Evolutionary conservation across 306 rosid species (phyloP), one percentile per base, ranked within the genome.

Genomic region (Alnus glutinosa): DNA sequence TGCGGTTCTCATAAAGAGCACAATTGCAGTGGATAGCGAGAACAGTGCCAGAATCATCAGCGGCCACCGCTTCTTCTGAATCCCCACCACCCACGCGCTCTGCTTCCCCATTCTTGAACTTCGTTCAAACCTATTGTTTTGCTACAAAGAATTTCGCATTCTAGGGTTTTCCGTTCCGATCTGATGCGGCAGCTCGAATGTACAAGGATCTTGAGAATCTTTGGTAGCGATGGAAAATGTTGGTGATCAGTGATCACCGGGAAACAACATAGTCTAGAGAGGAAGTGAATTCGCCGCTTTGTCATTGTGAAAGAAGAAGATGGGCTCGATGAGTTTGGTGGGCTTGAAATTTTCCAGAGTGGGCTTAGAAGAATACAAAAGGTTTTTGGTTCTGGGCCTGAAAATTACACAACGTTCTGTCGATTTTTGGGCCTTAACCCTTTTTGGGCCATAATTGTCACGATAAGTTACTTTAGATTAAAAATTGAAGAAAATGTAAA

Each of bases 11-110:
- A 89, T 80, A 66, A 92, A 76, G 73, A 90, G 76, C 6, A 92
- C 82, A 85, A 82, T 89, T 4, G 80, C 89, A 9, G 93, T 89
- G 37, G 93, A 92, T 44, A 92, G 80, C 10, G 89, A 92, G 76
- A 92, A 77, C 81, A 88, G 30, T 3, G 89, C 92, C 42, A 90
- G 70, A 74, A 84, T 55, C 84, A 87, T 67, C 80, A 92, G 58
- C 19, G 79, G 81, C 93, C 90, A 89, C 44, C 85, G 79, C 81
- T 83, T 87, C 93, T 86, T 90, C 83, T 86, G 84, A 82, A 85
- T 83, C 81, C 83, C 81, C 76, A 85, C 79, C 16, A 14, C 66
- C 89, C 85, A 87, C 2, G 83, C 64, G 42, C 47, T 84, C 57
- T 86, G 87, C 79, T 83, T 90, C 81, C 72, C 92, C 92, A 90